Base-by-base conservation (phyloP, 2,329 filamentous ascomycete genomes). In the Knufia fluminis region DNA sequence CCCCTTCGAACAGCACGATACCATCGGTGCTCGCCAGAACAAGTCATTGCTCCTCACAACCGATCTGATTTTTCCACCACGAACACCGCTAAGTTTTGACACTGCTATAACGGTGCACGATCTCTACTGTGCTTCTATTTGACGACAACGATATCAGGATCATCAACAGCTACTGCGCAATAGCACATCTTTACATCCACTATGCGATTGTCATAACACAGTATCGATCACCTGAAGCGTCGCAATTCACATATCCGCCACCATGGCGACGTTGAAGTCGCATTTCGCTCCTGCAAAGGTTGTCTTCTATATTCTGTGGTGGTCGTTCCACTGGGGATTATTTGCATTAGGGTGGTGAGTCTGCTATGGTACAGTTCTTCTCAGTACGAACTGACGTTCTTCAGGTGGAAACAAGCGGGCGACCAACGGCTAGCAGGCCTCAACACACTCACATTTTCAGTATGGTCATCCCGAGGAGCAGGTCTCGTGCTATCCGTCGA, bases 381-480 rank as follows among this genome's bases (percentile, higher is more conserved):
- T 22, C 41, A 28, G 49, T 19, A n/a, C 7, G 22, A 49, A 42
- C 61, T 68, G 48, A 67, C 54, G 36, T 22, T 49, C 59, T 52
- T 52, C 59, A 94, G 89, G 88, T 86, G 74, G 62, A 83, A 92
- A 61, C 92, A 98, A 73, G 74, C 68, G 28, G 59, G 64, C 3
- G 85, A 95, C 62, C 54, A 64, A 8, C 79, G 79, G 50, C 74
- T 98, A 23, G 83, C 83, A 3, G 78, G 78, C 36, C 76, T 98
- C 41, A 98, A 98, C 68, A 78, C 71, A 0, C 79, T 98, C 43
- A 75, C 76, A 48, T 97, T 78, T 69, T 97, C 91, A 2, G 92
- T 98, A 49, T 98, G 91, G 91, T 79, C 96, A 52, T 97, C 92
- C 23, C 82, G 92, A 75, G 92, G 91, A 64, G 91, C 92, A 47